These are phyloP conservation scores for Lepidium didymum DNA, from an alignment of 345 rosid species.

Conservation along the genomic window DNA sequence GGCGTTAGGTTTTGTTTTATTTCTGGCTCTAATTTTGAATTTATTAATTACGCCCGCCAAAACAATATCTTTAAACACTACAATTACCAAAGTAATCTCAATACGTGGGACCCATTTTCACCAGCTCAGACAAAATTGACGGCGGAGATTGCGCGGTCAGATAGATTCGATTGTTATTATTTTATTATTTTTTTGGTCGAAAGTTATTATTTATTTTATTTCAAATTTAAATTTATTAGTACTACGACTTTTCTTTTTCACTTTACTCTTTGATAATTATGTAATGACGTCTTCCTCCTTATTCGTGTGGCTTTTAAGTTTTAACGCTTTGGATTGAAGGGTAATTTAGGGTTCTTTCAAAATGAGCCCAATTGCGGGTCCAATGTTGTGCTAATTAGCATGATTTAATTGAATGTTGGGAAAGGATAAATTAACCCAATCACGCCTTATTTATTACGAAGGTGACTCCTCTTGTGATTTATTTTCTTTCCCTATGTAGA, in stretches of 20 bases:
- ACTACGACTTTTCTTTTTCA: not conserved
- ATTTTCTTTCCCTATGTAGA: not conserved
- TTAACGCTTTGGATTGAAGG: not conserved
- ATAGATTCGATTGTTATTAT: not conserved
- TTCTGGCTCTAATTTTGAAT: constrained; percentile 44
- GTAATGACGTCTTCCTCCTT: not conserved
- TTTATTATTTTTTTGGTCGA: no score
- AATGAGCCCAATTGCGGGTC: not conserved
- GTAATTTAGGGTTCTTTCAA: not conserved
- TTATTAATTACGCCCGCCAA: constrained; percentile 66
- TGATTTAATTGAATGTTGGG: constrained; percentile 21
- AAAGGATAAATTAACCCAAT: constrained; percentile 31
- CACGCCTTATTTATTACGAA: constrained; percentile 31
- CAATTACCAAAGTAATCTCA: not conserved
- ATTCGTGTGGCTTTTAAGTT: not conserved
- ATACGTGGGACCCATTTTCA: constrained; percentile 28
- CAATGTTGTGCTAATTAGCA: constrained; percentile 10
- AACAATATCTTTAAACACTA: constrained; percentile 4
- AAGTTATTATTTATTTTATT: not conserved
- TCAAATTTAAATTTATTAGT: not conserved
- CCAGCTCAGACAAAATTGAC: constrained; percentile 17
- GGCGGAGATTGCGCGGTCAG: constrained; percentile 35
- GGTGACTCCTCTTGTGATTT: constrained; percentile 17
- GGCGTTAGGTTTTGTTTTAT: constrained; percentile 54
- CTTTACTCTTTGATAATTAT: not conserved